phyloP scores from a whole-genome alignment of 352 stramenopile species.

The Globisporangium nagaii region DNA sequence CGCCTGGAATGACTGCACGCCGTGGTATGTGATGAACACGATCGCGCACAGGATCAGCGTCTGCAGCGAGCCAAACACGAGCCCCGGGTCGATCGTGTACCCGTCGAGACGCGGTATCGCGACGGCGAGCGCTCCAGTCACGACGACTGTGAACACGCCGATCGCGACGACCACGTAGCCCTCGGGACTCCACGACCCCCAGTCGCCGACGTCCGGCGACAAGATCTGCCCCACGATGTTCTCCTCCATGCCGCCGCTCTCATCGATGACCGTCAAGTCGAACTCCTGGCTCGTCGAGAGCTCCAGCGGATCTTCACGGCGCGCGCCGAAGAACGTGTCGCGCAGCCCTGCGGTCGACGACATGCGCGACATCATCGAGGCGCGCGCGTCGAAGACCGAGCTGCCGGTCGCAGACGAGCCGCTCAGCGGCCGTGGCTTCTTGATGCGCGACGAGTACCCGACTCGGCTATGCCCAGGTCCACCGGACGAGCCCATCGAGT shows the following conservation, averaged over 20 bases:
- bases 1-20: conserved; percentile 65
- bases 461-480: background rate
- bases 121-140: conserved; percentile 34
- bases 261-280: conserved; percentile 70
- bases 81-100: conserved; percentile 71
- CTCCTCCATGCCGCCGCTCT: conserved; percentile 56
- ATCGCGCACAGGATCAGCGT: conserved; percentile 64
- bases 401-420: conserved; percentile 21
- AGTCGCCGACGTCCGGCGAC: conserved; percentile 29
- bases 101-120: conserved; percentile 61
- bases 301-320: conserved; percentile 41
- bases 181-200: conserved; percentile 39
- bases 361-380: conserved; percentile 34
- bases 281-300: conserved; percentile 69
- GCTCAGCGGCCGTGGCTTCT: conserved; percentile 25
- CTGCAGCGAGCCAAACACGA: conserved; percentile 72
- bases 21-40: conserved; percentile 77
- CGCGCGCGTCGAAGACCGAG: conserved; percentile 26
- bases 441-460: conserved; percentile 15
- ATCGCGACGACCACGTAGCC: conserved; percentile 40
- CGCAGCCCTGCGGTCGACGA: conserved; percentile 33
- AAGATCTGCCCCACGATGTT: conserved; percentile 52
- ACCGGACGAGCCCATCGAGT: conserved; percentile 4
- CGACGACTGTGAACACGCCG: conserved; percentile 32
- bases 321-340: conserved; percentile 59